Percentiles rank a stretch among this genome's conserved stretches.
Evolutionary conservation across 1,139 yeast species (phyloP).

Genomic region (Candida sp.): DNA sequence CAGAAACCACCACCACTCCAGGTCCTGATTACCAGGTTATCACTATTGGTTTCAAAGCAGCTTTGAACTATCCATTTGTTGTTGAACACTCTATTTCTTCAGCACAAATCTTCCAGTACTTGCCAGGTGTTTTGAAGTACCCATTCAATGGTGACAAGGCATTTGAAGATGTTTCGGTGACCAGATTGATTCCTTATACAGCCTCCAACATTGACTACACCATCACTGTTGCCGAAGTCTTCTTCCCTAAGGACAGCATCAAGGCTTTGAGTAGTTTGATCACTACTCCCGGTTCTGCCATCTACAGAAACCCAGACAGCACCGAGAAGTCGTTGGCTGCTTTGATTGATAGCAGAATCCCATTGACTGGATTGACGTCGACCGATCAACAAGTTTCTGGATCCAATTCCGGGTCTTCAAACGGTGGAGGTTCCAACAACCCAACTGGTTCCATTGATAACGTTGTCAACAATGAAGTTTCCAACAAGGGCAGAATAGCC

Average conservation of each 20-base stretch:
- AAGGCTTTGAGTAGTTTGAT: conserved; percentile 48
- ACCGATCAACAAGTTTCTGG: conserved; percentile 13
- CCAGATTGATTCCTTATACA: conserved; percentile 67
- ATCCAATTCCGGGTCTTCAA: conserved; percentile 3
- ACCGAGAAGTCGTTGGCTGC: conserved; percentile 53
- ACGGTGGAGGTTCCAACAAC: conserved; percentile 12
- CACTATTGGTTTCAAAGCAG: conserved; percentile 71
- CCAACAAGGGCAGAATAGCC: conserved; percentile 48
- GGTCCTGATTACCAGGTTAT: conserved; percentile 57
- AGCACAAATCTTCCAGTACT: conserved; percentile 76
- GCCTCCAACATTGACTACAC: conserved; percentile 56
- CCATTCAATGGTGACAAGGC: conserved; percentile 48
- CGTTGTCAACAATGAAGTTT: conserved; percentile 18
- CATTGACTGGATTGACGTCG: conserved; percentile 54
- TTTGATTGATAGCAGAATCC: conserved; percentile 67
- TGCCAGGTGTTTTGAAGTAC: conserved; percentile 58
- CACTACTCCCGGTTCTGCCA: conserved; percentile 42
- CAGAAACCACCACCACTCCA: conserved; percentile 49
- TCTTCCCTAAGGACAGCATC: conserved; percentile 60
- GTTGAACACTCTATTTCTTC: conserved; percentile 68
- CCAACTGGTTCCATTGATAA: conserved; percentile 49
- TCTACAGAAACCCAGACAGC: conserved; percentile 54
- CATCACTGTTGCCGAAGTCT: conserved; percentile 79
- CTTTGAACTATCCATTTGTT: conserved; percentile 74
- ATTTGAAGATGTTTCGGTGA: conserved; percentile 51